A percentile compares a stretch with the other conserved stretches of the same genome.
Evolutionary conservation across 2,329 filamentous ascomycete species (phyloP).

Genomic region (Westerdykella ornata): DNA sequence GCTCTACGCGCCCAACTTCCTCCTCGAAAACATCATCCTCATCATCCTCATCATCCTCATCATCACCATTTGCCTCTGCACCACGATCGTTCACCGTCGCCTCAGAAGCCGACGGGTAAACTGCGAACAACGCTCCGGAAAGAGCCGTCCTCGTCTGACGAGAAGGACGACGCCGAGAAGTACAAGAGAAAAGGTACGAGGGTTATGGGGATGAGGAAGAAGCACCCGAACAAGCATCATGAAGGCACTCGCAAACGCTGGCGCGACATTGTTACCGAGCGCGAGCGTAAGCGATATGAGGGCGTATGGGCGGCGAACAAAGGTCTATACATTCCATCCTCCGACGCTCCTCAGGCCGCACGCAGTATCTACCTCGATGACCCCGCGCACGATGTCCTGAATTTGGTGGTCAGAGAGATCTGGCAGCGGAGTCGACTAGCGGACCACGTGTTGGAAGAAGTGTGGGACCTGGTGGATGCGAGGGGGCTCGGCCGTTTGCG

Average conservation of each 20-base stretch:
- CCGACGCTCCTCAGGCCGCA: slow-evolving; percentile 4
- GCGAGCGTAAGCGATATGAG: slow-evolving; percentile 74
- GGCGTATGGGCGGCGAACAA: slow-evolving; percentile 79
- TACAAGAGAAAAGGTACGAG: slow-evolving; percentile 53
- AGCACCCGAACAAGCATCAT: slow-evolving; percentile 65
- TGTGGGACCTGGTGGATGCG: slow-evolving; percentile 69
- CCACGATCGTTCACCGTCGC: slow-evolving; percentile 34
- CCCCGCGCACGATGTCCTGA: slow-evolving; percentile 52
- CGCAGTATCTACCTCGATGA: slow-evolving; percentile 11
- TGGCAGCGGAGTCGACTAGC: slow-evolving; percentile 66
- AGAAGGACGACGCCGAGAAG: slow-evolving; percentile 51
- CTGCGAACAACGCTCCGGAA: slow-evolving; percentile 63
- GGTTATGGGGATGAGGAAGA: slow-evolving; percentile 40
- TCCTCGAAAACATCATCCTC: slow-evolving; percentile 37
- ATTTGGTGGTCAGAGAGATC: slow-evolving; percentile 66
- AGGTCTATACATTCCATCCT: slow-evolving; percentile 43
- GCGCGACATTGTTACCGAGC: slow-evolving; percentile 65
- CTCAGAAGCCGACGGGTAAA: slow-evolving; percentile 41
- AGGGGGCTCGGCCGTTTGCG: slow-evolving; percentile 50
- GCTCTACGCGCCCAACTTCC: slow-evolving; percentile 34
- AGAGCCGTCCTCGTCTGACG: slow-evolving; percentile 34
- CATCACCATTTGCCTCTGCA: slow-evolving; percentile 33
- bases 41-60: neutral
- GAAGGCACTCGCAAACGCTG: slow-evolving; percentile 70
- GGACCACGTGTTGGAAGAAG: slow-evolving; percentile 61